Evolutionary conservation across 2,329 filamentous ascomycete species (phyloP), one percentile per base, ranked within the genome.

Genomic region (Emmonsiellopsis sp.): DNA sequence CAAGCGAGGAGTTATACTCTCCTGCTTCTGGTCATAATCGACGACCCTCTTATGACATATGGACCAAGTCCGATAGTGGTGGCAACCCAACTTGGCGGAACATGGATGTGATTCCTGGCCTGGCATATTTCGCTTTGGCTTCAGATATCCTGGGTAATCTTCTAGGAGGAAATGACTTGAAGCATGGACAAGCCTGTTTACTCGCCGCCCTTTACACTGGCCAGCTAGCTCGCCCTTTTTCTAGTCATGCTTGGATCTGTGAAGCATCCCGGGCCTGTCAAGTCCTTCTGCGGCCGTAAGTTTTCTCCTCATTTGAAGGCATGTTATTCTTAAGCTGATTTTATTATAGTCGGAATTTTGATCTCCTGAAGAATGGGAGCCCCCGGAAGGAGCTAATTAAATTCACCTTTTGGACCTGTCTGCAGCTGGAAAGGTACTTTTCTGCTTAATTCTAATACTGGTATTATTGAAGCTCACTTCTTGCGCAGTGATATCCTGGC

Each of bases 361-460:
- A 64, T 20, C 52, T 59, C 41, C 60, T 71, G 54, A 54, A 57
- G 31, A 64, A 67, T 11, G 62, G 63, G 40, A 41, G 30, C 1
- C 56, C 59, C 5, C 42, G 59, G 3, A 67, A 84, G 61, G 88
- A 90, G 63, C 76, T 85, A 54, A 76, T 86, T 37, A 76, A 86
- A 11, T 79, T 94, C 61, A 86, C 89, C 0, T 96, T 91, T 63
- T 97, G 92, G 92, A 93, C 91, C 7, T 95, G 89, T 66, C 74
- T 96, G 58, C 92, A 97, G 65, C 77, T 97, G 9, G 92, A 97
- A 70, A 95, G 85, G 86, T 89, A 69, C 60, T 70, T 10, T 26
- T 8, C n/a, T 32, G 35, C 16, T 32, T 9, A 31, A 48, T 42
- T 15, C 3, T 44, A 11, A 15, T 34, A 20, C 31, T 35, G 2